Base-by-base conservation (phyloP, 176 grass and related monocot species). In the Lolium rigidum region DNA sequence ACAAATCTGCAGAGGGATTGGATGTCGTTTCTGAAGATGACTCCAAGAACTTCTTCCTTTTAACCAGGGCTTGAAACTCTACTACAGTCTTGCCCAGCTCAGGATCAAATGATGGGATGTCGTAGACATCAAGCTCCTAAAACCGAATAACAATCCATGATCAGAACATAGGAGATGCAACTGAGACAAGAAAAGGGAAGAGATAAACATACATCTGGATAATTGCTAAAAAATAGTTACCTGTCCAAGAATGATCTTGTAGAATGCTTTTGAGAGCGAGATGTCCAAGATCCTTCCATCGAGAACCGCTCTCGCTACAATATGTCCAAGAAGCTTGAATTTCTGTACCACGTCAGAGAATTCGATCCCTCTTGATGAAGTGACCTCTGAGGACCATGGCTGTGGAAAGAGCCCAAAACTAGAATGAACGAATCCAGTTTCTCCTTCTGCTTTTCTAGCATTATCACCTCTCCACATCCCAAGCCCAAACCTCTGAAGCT, bases 241-340 rank as follows among this genome's bases (percentile, higher is more conserved):
- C 90, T 94, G 88, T 14, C 79, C 88, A 81, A 95, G 90, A 71
- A 98, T 89, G 78, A 90, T 70, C 86, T 90, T 98, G 80, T 94
- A 95, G 75, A 98, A 94, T 66, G 92, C 76, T 76, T 81, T 98
- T 67, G 93, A 98, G 77, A 98, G 86, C 18, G 93, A 70, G 16
- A 98, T 90, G 79, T 95, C 93, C 13, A 98, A 68, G 18, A 95
- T 92, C 78, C 93, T 92, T 70, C 90, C 86, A 87, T 98, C 96
- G 37, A 87, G 81, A 81, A 98, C 80, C 65, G 96, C 88, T 80
- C 90, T 91, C 7, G 76, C 96, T 51, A 95, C 74, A 79, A 95
- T 70, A 83, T 95, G 85, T 18, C 96, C 96, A 24, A 98, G 86
- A 82, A 98, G 89, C 75, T 78, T 77, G 81, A 98, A 98, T 78